Conservation (phyloP, 495 filamentous ascomycete species). For the Aspergillus hancockii region DNA sequence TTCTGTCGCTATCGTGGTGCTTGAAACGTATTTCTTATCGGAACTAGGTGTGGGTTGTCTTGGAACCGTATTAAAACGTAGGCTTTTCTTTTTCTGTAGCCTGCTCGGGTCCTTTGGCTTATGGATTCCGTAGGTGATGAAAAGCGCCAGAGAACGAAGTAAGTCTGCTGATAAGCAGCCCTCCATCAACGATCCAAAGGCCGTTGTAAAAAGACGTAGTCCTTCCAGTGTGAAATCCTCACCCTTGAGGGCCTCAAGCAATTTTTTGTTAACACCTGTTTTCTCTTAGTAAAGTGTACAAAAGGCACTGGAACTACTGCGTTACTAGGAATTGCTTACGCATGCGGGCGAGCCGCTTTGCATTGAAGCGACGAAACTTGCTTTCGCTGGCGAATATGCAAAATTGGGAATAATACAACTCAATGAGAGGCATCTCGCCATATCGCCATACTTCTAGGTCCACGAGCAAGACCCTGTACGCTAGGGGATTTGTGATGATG, state of each 20-base stretch:
- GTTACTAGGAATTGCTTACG: conserved; percentile 57
- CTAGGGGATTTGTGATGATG: conserved; percentile 92
- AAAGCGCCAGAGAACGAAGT: conserved; percentile 83
- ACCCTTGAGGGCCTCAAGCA: conserved; percentile 84
- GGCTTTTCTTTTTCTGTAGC: conserved; percentile 55
- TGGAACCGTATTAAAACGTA: conserved; percentile 35
- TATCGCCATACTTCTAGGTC: conserved; percentile 91
- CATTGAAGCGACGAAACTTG: conserved; percentile 90
- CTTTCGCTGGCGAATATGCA: conserved; percentile 77
- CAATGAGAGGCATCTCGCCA: conserved; percentile 69
- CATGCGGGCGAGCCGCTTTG: conserved; percentile 81
- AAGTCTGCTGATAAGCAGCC: conserved; percentile 79
- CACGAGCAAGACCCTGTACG: conserved; percentile 86
- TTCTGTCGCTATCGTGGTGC: conserved; percentile 64
- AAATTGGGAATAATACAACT: conserved; percentile 91
- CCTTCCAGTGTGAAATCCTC: conserved; percentile 72
- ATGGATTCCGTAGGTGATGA: conserved; percentile 90
- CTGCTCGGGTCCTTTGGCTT: conserved; percentile 48
- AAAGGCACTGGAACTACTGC: neutral
- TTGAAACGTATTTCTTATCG: conserved; percentile 34
- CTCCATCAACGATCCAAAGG: conserved; percentile 76
- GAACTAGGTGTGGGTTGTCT: conserved; percentile 28
- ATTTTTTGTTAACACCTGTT: conserved; percentile 82
- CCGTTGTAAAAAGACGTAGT: conserved; percentile 70
- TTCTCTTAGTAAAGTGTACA: conserved; percentile 22